Evolutionary conservation across 257 asterid species (phyloP).

Genomic region (Paulownia fortunei): DNA sequence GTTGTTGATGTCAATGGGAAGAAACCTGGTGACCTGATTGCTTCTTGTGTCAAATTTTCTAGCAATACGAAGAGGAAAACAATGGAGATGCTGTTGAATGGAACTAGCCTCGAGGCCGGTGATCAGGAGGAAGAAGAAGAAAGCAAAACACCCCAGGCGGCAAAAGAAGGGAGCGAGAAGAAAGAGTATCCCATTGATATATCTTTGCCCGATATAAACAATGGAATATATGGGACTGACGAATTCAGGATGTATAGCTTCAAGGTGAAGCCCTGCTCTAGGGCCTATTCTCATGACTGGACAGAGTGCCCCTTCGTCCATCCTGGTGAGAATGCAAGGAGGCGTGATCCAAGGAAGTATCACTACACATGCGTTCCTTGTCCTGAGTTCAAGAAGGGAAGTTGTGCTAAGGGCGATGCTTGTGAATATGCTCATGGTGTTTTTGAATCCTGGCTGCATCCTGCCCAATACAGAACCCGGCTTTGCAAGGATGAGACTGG

Average conservation of each 20-base stretch:
- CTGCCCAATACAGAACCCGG: slow-evolving; percentile 89
- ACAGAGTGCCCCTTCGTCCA: slow-evolving; percentile 67
- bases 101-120: slow-evolving; percentile 31
- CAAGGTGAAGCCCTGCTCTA: slow-evolving; percentile 62
- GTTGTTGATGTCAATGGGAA: slow-evolving; percentile 59
- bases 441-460: slow-evolving; percentile 95
- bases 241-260: slow-evolving; percentile 66
- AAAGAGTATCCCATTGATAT: slow-evolving; percentile 73
- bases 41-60: slow-evolving; percentile 46
- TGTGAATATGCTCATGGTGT: slow-evolving; percentile 97
- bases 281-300: slow-evolving; percentile 70
- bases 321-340: slow-evolving; percentile 65
- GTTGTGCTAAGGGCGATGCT: slow-evolving; percentile 62
- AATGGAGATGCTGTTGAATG: slow-evolving; percentile 69
- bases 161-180: slow-evolving; percentile 55
- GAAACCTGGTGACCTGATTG: slow-evolving; percentile 67
- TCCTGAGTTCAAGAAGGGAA: slow-evolving; percentile 90
- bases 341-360: slow-evolving; percentile 77
- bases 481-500: slow-evolving; percentile 90
- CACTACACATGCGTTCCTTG: slow-evolving; percentile 89
- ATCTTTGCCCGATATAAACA: slow-evolving; percentile 61
- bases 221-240: slow-evolving; percentile 52
- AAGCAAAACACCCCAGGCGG: background rate
- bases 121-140: slow-evolving; percentile 52
- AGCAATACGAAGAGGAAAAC: slow-evolving; percentile 46